These are phyloP conservation scores for Arthrobotrys musiformis DNA, from an alignment of 2,329 filamentous ascomycete genomes.

Conservation along the genomic window DNA sequence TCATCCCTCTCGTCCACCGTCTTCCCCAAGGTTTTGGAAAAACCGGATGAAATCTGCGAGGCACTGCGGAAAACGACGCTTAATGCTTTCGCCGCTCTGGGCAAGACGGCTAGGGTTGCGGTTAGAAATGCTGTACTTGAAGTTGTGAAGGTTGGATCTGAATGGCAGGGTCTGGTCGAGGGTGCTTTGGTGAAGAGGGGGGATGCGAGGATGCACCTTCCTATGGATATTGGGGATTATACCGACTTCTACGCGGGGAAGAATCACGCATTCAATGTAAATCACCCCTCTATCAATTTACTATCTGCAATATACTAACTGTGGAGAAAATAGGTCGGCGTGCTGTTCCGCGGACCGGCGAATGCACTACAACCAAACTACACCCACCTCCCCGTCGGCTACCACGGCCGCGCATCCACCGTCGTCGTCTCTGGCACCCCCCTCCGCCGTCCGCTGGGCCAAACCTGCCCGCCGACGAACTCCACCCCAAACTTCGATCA, in stretches of 20 bases:
- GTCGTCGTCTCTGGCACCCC: conserved; percentile 79
- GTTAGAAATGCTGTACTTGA: conserved; percentile 48
- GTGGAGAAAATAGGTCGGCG: conserved; percentile 66
- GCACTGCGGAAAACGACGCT: conserved; percentile 71
- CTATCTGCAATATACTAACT: not conserved
- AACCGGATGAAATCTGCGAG: conserved; percentile 16
- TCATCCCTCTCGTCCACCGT: conserved; percentile 67
- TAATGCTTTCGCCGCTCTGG: conserved; percentile 79
- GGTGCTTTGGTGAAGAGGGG: conserved; percentile 71
- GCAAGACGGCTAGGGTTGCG: conserved; percentile 68
- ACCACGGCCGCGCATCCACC: conserved; percentile 81
- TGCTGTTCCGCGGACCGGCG: conserved; percentile 76
- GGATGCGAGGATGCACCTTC: conserved; percentile 74
- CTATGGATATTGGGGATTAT: conserved; percentile 83
- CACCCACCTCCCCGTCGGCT: conserved; percentile 81
- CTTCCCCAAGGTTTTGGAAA: conserved; percentile 5
- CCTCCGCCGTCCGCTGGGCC: conserved; percentile 78
- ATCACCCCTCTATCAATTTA: not conserved
- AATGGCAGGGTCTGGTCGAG: conserved; percentile 60
- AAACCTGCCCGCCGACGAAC: conserved; percentile 74
- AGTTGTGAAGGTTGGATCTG: conserved; percentile 28
- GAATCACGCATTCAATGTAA: conserved; percentile 75
- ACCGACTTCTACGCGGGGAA: conserved; percentile 86
- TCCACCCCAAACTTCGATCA: conserved; percentile 72
- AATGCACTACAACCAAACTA: conserved; percentile 85